A percentile compares a stretch with the other conserved stretches of the same genome.
Conservation (phyloP, 1,284 basidiomycete genomes). For the Apiotrichum brassicae region DNA sequence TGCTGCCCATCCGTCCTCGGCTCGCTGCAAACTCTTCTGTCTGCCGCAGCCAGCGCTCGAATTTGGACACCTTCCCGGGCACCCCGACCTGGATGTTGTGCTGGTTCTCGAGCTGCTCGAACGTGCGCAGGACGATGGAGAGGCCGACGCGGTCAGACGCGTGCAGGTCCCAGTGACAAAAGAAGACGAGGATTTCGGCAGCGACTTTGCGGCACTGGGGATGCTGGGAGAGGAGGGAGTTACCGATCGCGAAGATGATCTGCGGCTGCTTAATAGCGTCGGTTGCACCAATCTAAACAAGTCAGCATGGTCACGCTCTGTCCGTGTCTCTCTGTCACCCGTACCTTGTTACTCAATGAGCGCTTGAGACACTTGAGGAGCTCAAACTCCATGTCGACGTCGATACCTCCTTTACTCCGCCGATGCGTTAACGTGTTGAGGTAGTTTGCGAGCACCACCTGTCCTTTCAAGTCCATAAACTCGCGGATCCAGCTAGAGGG, state of each 20-base stretch:
- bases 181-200: constrained; percentile 61
- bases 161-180: constrained; percentile 48
- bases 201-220: constrained; percentile 73
- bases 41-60: constrained; percentile 85
- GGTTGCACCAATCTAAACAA: constrained; percentile 59
- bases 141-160: constrained; percentile 46
- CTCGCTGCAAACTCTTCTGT: constrained; percentile 73
- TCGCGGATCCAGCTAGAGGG: constrained; percentile 68
- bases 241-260: constrained; percentile 74
- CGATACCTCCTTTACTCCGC: constrained; percentile 59
- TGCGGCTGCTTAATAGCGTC: constrained; percentile 73
- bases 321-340: constrained; percentile 26
- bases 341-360: constrained; percentile 70
- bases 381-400: constrained; percentile 75
- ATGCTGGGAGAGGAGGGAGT: constrained; percentile 76
- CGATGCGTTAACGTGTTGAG: constrained; percentile 53
- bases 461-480: constrained; percentile 72
- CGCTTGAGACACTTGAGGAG: constrained; percentile 80
- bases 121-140: constrained; percentile 49
- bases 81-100: constrained; percentile 30
- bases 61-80: constrained; percentile 61
- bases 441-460: constrained; percentile 75
- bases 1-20: constrained; percentile 87
- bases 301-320: constrained; percentile 10
- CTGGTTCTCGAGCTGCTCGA: constrained; percentile 45